Evolutionary conservation across 331 rosid species (phyloP), one percentile per base, ranked within the genome.

Genomic region (Quercus tomentella): DNA sequence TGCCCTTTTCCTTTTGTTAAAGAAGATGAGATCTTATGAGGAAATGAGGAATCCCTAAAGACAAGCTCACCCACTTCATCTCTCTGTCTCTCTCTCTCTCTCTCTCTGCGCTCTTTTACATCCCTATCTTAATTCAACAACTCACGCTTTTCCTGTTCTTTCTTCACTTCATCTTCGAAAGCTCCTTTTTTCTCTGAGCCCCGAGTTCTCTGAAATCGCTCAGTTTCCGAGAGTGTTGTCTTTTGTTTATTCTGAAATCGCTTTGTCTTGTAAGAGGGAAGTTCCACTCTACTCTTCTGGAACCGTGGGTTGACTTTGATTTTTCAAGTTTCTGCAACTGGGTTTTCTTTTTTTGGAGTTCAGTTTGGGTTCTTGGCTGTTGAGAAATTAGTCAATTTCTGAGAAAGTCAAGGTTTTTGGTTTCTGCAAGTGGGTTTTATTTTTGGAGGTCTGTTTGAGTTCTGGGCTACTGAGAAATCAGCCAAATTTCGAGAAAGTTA

Each of bases 11-110:
- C 5, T 14, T 79, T 33, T 75, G 14, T 65, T 41, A 22, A 6
- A 21, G 82, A 70, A 43, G 28, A 25, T 3, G 75, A 55, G 74
- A 43, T 63, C 22, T 80, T 76, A 82, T 66, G 33, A 63, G 79
- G 76, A 1, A 94, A 49, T 49, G 54, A 49, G 1, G 5, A 49
- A 88, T 92, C 91, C 89, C 89, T 84, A 65, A 82, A 73, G 14
- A 75, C 23, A 73, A 66, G 79, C 81, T 70, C 84, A 73, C 73
- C 75, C 78, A 43, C 11, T 62, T 68, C 55, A 49, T 67, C 77
- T 41, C 57, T 30, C 28, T 68, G 17, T 30, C 16, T 9, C 41
- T 67, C 18, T 65, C 11, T 78, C n/a, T n/a, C n/a, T n/a, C 18
- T 31, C 23, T 57, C 26, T 26, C 18, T 43, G 56, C 69, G 49